Conservation (phyloP, 768 basidiomycete genomes). For the Antrodiella citrinella region DNA sequence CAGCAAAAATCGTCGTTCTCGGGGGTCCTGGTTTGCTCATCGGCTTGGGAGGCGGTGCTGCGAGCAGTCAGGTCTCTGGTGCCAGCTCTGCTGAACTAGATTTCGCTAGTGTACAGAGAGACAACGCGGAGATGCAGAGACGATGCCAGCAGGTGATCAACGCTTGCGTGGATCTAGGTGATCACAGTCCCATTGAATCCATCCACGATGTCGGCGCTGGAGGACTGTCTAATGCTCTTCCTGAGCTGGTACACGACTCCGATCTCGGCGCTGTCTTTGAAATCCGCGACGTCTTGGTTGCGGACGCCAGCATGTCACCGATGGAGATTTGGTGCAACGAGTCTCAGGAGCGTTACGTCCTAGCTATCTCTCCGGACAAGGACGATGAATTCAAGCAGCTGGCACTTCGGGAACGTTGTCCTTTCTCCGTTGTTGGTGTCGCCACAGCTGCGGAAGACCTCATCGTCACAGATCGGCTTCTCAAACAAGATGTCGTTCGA, state of each 20-base stretch:
- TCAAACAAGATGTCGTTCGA: slow-evolving; percentile 72
- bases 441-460: slow-evolving; percentile 80
- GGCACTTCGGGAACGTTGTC: slow-evolving; percentile 84
- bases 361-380: slow-evolving; percentile 70
- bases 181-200: slow-evolving; percentile 78
- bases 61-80: slow-evolving; percentile 88
- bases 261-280: slow-evolving; percentile 88
- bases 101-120: slow-evolving; percentile 95
- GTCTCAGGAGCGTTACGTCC: slow-evolving; percentile 94
- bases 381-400: slow-evolving; percentile 62
- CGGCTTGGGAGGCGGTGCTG: slow-evolving; percentile 94
- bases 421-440: slow-evolving; percentile 84
- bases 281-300: slow-evolving; percentile 87
- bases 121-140: slow-evolving; percentile 98
- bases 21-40: slow-evolving; percentile 97
- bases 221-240: slow-evolving; percentile 92
- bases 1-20: slow-evolving; percentile 84
- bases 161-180: slow-evolving; percentile 59
- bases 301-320: slow-evolving; percentile 90
- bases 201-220: slow-evolving; percentile 99
- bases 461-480: slow-evolving; percentile 81
- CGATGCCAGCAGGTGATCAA: slow-evolving; percentile 97
- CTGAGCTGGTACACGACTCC: slow-evolving; percentile 95
- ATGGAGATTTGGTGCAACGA: slow-evolving; percentile 99
- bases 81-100: slow-evolving; percentile 88